Evolutionary conservation across 306 rosid genomes (phyloP).

Genomic region (Trifolium pratense): DNA sequence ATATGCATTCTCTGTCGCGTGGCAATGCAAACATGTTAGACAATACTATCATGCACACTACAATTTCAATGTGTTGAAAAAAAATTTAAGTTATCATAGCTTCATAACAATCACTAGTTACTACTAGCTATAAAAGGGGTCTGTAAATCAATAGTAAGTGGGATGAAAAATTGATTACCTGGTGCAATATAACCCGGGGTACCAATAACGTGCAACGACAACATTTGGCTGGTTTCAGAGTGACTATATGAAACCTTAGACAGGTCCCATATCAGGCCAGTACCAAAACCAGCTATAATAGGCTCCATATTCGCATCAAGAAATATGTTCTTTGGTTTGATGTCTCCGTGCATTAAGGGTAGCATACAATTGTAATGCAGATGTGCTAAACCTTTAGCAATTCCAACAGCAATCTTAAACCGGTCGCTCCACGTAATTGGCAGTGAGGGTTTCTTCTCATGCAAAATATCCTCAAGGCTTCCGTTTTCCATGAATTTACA

Average conservation of each 20-base stretch:
- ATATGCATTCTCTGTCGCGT: constrained; percentile 64
- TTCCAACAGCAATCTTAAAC: constrained; percentile 65
- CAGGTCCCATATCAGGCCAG: constrained; percentile 51
- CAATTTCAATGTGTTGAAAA: constrained; percentile 23
- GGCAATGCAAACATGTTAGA: not conserved
- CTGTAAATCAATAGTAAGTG: not conserved
- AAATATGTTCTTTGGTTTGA: constrained; percentile 77
- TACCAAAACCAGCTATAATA: constrained; percentile 43
- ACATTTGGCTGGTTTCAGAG: constrained; percentile 48
- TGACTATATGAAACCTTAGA: not conserved
- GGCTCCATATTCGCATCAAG: constrained; percentile 74
- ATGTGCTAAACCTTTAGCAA: constrained; percentile 71
- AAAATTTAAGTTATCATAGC: not conserved
- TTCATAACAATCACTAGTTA: not conserved
- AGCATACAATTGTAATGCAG: constrained; percentile 76
- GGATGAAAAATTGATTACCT: constrained; percentile 51
- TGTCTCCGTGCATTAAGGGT: constrained; percentile 72
- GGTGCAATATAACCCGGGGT: constrained; percentile 83
- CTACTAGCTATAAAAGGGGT: not conserved
- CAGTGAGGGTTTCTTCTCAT: constrained; percentile 52
- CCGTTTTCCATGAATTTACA: constrained; percentile 73
- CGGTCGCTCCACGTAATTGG: constrained; percentile 65
- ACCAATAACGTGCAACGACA: constrained; percentile 52
- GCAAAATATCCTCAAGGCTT: constrained; percentile 76
- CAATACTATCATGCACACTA: not conserved